These are phyloP conservation scores for Fonsecaea nubica DNA, from an alignment of 2,329 filamentous ascomycete species.

Conservation along the genomic window DNA sequence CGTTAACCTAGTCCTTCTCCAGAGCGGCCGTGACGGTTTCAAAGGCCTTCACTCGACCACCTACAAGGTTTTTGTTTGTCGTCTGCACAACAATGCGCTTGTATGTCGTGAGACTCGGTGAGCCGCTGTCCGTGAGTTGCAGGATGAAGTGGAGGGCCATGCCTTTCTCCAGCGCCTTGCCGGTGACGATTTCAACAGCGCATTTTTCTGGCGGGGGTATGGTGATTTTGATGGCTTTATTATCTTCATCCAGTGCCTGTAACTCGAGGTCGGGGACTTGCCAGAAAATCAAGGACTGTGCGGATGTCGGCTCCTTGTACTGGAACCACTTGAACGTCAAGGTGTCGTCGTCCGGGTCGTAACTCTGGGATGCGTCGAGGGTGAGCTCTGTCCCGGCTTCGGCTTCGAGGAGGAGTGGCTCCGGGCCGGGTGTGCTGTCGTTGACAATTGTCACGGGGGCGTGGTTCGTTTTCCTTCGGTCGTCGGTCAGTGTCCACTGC, in stretches of 20 bases:
- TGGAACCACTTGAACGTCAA: conserved; percentile 60
- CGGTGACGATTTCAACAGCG: conserved; percentile 46
- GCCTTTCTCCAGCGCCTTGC: conserved; percentile 49
- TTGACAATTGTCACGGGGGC: conserved; percentile 55
- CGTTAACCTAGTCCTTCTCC: conserved; percentile 23
- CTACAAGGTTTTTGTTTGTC: conserved; percentile 16
- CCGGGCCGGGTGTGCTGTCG: conserved; percentile 54
- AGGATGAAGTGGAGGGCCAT: conserved; percentile 59
- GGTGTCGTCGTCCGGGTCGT: conserved; percentile 55
- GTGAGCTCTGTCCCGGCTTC: conserved; percentile 46
- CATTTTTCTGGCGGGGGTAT: conserved; percentile 52
- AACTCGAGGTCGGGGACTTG: conserved; percentile 50
- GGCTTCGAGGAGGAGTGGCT: conserved; percentile 55
- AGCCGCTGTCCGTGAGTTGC: conserved; percentile 56
- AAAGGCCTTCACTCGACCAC: conserved; percentile 16
- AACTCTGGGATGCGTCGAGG: conserved; percentile 53
- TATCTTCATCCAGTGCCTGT: conserved; percentile 40
- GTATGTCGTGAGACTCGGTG: conserved; percentile 56
- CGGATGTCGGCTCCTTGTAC: conserved; percentile 53
- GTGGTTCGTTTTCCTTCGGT: conserved; percentile 47
- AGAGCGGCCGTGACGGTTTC: conserved; percentile 18
- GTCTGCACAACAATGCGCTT: conserved; percentile 51
- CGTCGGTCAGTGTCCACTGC: conserved; percentile 53
- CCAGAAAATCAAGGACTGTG: conserved; percentile 52
- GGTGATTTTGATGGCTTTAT: conserved; percentile 46